A percentile compares a stretch with the other conserved stretches of the same genome.
phyloP scores from a whole-genome alignment of 164 flowering plant genomes.

The Chimonanthus salicifolius region DNA sequence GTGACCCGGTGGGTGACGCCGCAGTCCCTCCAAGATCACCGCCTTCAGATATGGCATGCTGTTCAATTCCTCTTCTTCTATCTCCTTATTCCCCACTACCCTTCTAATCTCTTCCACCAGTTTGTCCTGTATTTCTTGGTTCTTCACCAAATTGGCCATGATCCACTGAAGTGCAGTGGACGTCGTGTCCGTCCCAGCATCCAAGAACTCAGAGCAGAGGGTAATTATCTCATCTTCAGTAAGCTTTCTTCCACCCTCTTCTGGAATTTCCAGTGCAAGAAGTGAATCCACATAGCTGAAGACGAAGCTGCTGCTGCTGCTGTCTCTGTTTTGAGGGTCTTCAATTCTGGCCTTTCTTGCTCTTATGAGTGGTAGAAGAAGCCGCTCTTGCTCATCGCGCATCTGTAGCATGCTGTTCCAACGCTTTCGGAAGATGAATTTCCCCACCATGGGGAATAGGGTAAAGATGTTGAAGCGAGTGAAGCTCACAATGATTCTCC shows the following conservation, averaged over 20 bases:
- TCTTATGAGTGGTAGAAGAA: conserved; percentile 6
- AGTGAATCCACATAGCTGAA: conserved; percentile 28
- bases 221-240: conserved; percentile 15
- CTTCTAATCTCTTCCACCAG: conserved; percentile 24
- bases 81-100: conserved; percentile 8
- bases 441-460: conserved; percentile 24
- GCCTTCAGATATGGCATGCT: conserved; percentile 32
- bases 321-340: neutral
- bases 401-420: conserved; percentile 19
- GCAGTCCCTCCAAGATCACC: conserved; percentile 31
- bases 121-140: conserved; percentile 29
- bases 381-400: conserved; percentile 11
- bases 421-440: conserved; percentile 19
- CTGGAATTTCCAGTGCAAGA: conserved; percentile 23
- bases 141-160: conserved; percentile 40
- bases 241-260: conserved; percentile 23
- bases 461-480: conserved; percentile 13
- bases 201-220: conserved; percentile 28
- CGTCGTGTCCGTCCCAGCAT: conserved; percentile 28
- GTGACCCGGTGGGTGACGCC: conserved; percentile 38
- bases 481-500: conserved; percentile 2
- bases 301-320: neutral
- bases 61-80: conserved; percentile 26
- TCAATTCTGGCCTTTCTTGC: conserved; percentile 15
- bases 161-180: conserved; percentile 24